phyloP scores from a whole-genome alignment of 305 asterid species.

The Fraxinus latifolia region DNA sequence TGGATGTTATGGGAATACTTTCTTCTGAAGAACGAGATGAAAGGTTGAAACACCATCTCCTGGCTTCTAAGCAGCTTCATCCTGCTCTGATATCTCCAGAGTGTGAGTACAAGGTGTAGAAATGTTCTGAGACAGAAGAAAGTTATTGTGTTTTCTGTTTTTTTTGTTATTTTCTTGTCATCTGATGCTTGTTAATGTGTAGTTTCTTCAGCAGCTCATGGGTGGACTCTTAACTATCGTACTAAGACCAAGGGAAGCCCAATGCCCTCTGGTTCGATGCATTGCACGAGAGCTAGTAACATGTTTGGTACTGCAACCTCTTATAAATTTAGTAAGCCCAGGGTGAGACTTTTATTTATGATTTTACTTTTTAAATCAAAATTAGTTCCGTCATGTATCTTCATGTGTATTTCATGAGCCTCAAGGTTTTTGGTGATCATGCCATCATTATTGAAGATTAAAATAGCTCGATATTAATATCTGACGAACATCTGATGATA shows the following conservation, averaged over 20 bases:
- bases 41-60: constrained; percentile 84
- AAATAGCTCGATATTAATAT: not conserved
- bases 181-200: constrained; percentile 26
- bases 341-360: constrained; percentile 50
- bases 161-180: constrained; percentile 13
- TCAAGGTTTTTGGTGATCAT: constrained; percentile 4
- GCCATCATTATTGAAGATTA: not conserved
- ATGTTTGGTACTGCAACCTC: constrained; percentile 88
- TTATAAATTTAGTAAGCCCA: constrained; percentile 86
- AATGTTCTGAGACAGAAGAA: too few species aligned
- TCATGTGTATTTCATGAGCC: not conserved
- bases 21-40: constrained; percentile 98
- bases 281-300: constrained; percentile 88
- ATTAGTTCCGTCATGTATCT: not conserved
- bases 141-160: too few species aligned
- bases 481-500: not conserved
- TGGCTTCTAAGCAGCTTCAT: constrained; percentile 87
- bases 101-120: too few species aligned
- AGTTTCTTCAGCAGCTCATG: constrained; percentile 92
- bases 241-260: constrained; percentile 90
- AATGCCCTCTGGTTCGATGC: constrained; percentile 86
- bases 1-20: constrained; percentile 91
- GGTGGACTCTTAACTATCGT: constrained; percentile 84
- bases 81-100: constrained; percentile 80
- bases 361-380: constrained; percentile 12